Evolutionary conservation across 805 yeast genomes (phyloP).

Genomic region (Candida cerambycidarum): DNA sequence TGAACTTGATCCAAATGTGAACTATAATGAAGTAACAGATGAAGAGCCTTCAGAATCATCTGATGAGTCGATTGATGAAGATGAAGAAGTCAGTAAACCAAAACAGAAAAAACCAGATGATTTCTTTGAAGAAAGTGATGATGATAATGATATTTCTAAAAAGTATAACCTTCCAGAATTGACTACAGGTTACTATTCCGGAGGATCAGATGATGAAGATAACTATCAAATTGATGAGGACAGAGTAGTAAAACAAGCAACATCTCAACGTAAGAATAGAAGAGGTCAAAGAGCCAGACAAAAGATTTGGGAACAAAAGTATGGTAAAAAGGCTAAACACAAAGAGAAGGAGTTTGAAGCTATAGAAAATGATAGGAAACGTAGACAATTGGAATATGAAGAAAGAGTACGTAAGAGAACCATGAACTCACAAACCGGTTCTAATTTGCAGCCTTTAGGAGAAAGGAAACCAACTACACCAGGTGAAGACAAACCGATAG

Average conservation of each 20-base stretch:
- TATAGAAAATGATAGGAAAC: constrained; percentile 53
- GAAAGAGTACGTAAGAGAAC: constrained; percentile 70
- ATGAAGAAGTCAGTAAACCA: constrained; percentile 17
- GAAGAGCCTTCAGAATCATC: constrained; percentile 50
- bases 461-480: constrained; percentile 25
- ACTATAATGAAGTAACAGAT: constrained; percentile 65
- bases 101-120: constrained; percentile 37
- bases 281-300: constrained; percentile 98
- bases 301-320: constrained; percentile 93
- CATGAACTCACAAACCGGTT: constrained; percentile 46
- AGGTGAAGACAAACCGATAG: too few relatives aligned
- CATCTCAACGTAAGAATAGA: constrained; percentile 73
- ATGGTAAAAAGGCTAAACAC: constrained; percentile 82
- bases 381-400: constrained; percentile 64
- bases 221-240: constrained; percentile 45
- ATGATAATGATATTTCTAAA: constrained; percentile 12
- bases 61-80: constrained; percentile 14
- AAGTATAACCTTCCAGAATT: constrained; percentile 60
- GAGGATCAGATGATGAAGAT: constrained; percentile 69
- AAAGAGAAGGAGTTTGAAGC: constrained; percentile 64
- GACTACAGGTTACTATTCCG: constrained; percentile 80
- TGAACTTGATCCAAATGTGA: constrained; percentile 33
- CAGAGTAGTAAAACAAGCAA: constrained; percentile 50
- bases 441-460: constrained; percentile 41
- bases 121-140: constrained; percentile 24